phyloP scores from a whole-genome alignment of 2,329 filamentous ascomycete species.

The Fusarium sterilihyphosum region DNA sequence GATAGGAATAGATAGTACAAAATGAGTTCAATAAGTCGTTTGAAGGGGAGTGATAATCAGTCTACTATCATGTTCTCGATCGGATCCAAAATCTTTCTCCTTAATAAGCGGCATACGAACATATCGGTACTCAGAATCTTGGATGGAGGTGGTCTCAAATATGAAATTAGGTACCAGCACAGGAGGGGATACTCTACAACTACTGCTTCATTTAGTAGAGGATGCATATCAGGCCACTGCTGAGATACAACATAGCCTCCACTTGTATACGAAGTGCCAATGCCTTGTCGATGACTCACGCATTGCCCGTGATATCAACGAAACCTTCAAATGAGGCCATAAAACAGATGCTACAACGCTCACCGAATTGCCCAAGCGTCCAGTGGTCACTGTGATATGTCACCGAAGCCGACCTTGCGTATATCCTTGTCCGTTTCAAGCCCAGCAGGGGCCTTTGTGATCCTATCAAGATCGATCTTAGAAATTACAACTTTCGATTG shows the following conservation, averaged over 20 bases:
- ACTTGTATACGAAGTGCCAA: not conserved
- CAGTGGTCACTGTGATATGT: not conserved
- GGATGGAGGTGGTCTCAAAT: not conserved
- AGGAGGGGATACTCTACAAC: not conserved
- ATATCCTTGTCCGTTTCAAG: not conserved
- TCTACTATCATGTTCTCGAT: not conserved
- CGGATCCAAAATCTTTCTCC: not conserved
- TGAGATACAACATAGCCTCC: not conserved
- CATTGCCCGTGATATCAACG: not conserved
- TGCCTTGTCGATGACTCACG: not conserved
- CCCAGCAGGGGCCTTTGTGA: not conserved
- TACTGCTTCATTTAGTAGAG: too few relatives aligned
- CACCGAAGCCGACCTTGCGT: not conserved
- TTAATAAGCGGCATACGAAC: not conserved
- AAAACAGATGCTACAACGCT: not conserved
- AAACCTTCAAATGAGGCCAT: not conserved
- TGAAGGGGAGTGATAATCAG: not conserved
- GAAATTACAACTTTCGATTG: conserved; percentile 32
- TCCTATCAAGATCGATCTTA: not conserved
- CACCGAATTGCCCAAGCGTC: too few relatives aligned
- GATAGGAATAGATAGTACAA: too few relatives aligned
- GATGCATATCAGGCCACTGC: not conserved
- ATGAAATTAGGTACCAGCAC: not conserved
- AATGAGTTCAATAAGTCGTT: not conserved
- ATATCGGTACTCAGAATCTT: not conserved